Conservation (phyloP, 495 filamentous ascomycete genomes). For the Podospora pseudocomata region DNA sequence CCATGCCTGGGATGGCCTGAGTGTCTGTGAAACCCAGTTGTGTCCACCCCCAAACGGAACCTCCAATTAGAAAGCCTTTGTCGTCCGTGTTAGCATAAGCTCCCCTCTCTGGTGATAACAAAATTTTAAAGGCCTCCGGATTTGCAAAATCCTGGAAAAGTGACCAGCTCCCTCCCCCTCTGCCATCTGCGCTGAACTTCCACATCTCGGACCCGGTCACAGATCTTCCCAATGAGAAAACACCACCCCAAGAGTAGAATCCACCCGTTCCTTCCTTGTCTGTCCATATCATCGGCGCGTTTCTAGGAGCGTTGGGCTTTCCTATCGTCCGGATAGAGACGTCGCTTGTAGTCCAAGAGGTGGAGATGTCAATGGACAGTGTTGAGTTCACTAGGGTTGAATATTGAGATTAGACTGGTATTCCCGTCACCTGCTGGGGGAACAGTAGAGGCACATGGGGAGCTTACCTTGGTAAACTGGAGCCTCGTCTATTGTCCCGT, state of each 20-base stretch:
- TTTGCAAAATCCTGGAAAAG: constrained; percentile 9
- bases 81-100: constrained; percentile 9
- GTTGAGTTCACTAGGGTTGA: constrained; percentile 30
- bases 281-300: constrained; percentile 31
- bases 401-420: too few relatives aligned
- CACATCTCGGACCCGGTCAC: constrained; percentile 29
- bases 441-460: too few relatives aligned
- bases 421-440: too few relatives aligned
- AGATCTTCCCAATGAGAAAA: constrained; percentile 10
- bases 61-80: constrained; percentile 20
- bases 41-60: constrained; percentile 10
- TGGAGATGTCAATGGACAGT: constrained; percentile 35
- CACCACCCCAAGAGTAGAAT: constrained; percentile 41
- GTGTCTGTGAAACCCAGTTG: neutral
- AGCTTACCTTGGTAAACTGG: neutral
- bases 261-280: constrained; percentile 21
- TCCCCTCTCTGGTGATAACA: constrained; percentile 4
- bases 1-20: constrained; percentile 24
- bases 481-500: neutral
- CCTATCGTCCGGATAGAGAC: constrained; percentile 29
- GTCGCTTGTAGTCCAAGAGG: constrained; percentile 33
- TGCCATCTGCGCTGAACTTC: constrained; percentile 36
- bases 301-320: constrained; percentile 21
- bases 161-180: constrained; percentile 37
- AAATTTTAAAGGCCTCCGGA: constrained; percentile 5